Evolutionary conservation across 257 asterid species (phyloP), one percentile per base, ranked within the genome.

Genomic region (Lycium barbarum): DNA sequence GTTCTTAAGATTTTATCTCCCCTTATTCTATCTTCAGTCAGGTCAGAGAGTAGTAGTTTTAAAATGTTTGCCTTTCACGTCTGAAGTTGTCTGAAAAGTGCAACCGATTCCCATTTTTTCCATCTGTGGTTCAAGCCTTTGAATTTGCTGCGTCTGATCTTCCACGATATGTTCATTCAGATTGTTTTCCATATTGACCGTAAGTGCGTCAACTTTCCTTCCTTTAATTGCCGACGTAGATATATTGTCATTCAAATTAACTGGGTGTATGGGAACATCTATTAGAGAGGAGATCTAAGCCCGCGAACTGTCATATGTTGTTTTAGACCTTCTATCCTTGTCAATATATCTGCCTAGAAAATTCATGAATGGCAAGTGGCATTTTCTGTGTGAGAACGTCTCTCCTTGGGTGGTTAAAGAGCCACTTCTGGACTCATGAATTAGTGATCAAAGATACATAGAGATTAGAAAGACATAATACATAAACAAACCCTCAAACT

Each of bases 91-190:
- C 68, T 7, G 36, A 62, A 62, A 8, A 62, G 9, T 51, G 45
- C 61, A 22, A 7, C 59, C 3, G 0, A 3, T 74, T 22, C 13
- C 20, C 45, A 49, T 74, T 26, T 49, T 76, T 53, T 14, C 82
- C 82, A 76, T 33, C 14, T 51, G 82, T 51, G 63, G 63, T 76
- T 53, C 26, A 76, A 53, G 82, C 82, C n/a, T 76, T 14, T 76
- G 62, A 76, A 53, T 54, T n/a, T 76, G 49, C 6, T 1, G 33
- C 33, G 45, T 76, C 13, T 51, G 62, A 14, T 53, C 61, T 74
- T 22, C 20, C 43, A 3, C 13, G 12, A 74, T 22, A 49, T 74
- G 61, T 7, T 74, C 57, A 74, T 47, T 74, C 43, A 74, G 81
- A 20, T 49, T 22, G 70, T 62, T 22, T 9, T 62, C 70, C 70